Conservation (phyloP, 163 green algal species). For the Chloromonas sp. region DNA sequence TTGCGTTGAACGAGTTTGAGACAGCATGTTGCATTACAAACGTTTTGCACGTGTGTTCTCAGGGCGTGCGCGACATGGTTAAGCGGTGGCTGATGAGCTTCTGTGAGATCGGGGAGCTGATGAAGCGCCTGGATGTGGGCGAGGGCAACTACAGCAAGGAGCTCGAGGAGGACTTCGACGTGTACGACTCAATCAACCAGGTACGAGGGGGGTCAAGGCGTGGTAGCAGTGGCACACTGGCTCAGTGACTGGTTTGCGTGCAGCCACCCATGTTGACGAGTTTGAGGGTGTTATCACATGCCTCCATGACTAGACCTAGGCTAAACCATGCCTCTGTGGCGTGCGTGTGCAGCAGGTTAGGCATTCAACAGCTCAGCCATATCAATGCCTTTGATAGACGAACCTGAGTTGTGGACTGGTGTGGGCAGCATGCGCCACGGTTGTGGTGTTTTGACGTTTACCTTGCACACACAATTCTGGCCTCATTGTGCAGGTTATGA, state of each 20-base stretch:
- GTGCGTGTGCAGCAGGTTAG: no score
- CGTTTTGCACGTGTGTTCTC: background rate
- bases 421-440: background rate
- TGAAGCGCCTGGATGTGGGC: slow-evolving; percentile 67
- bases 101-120: slow-evolving; percentile 56
- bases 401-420: background rate
- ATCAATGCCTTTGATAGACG: no score
- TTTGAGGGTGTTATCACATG: no score
- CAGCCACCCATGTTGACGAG: no score
- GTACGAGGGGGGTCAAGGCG: slow-evolving; percentile 19
- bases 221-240: no score
- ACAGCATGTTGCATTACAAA: no score
- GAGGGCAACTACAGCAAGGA: slow-evolving; percentile 82
- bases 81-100: slow-evolving; percentile 73
- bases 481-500: slow-evolving; percentile 24
- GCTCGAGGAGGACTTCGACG: slow-evolving; percentile 79
- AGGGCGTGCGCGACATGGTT: slow-evolving; percentile 68
- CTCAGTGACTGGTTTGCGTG: no score
- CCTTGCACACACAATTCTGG: no score
- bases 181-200: slow-evolving; percentile 62
- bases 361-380: no score
- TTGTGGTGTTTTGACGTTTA: slow-evolving; percentile 1
- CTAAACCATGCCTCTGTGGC: no score
- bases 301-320: no score
- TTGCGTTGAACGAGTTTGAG: no score